Percentiles rank a stretch among this genome's conserved stretches.
Evolutionary conservation across 2,329 filamentous ascomycete species (phyloP).

Genomic region (Biscogniauxia sp.): DNA sequence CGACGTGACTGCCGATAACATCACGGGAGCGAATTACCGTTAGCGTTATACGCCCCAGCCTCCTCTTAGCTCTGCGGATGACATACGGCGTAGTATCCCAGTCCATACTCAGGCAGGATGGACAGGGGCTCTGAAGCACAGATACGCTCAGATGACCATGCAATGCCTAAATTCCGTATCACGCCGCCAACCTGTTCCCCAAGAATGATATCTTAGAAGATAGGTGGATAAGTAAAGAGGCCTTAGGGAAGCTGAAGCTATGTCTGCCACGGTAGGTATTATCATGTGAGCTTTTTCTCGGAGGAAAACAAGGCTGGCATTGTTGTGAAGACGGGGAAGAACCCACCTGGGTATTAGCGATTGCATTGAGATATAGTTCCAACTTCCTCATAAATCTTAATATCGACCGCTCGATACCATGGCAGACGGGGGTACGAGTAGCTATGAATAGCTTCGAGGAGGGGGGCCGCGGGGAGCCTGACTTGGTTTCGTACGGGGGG

Average conservation of each 20-base stretch:
- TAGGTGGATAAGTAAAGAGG: background rate
- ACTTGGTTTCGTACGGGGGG: background rate
- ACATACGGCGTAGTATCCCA: conserved; percentile 19
- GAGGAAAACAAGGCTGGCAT: too few species aligned
- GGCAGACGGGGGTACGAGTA: background rate
- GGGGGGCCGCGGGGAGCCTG: background rate
- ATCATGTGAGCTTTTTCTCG: too few species aligned
- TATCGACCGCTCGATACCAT: background rate
- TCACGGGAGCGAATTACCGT: conserved; percentile 18
- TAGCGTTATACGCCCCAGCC: conserved; percentile 13
- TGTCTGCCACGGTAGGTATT: too few species aligned
- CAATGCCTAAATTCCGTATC: background rate
- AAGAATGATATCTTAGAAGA: background rate
- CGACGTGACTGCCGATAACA: conserved; percentile 19
- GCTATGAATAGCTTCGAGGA: background rate
- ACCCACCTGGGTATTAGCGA: too few species aligned
- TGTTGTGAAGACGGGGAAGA: too few species aligned
- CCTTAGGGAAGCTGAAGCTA: background rate
- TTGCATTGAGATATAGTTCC: too few species aligned
- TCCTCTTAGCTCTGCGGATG: conserved; percentile 3
- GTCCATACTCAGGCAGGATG: conserved; percentile 15
- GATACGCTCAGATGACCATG: conserved; percentile 3
- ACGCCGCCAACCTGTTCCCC: background rate
- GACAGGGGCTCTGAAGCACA: conserved; percentile 17
- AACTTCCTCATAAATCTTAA: background rate